Conservation (phyloP, 208 protist species). For the Wallacemonas rigidus region DNA sequence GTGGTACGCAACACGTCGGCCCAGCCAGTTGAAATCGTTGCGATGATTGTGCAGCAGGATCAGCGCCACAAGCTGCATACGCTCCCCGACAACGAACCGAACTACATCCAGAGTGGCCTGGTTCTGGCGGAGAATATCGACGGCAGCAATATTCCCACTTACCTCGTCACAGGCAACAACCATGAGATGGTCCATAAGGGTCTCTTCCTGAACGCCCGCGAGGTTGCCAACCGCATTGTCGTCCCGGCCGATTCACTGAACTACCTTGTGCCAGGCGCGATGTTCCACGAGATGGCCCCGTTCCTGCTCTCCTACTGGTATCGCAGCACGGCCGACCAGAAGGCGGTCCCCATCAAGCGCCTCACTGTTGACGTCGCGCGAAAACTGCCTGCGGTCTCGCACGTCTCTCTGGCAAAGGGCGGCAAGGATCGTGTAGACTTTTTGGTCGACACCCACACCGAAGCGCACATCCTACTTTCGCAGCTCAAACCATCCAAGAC, state of each 20-base stretch:
- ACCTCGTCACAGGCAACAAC: slow-evolving; percentile 82
- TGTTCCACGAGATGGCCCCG: slow-evolving; percentile 66
- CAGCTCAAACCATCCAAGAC: slow-evolving; percentile 50
- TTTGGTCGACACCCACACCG: slow-evolving; percentile 57
- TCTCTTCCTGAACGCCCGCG: slow-evolving; percentile 64
- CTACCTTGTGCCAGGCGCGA: slow-evolving; percentile 76
- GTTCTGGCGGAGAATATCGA: slow-evolving; percentile 51
- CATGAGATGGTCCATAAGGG: slow-evolving; percentile 66
- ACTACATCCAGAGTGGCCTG: slow-evolving; percentile 68
- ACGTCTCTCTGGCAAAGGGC: slow-evolving; percentile 42
- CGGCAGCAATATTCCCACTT: slow-evolving; percentile 48
- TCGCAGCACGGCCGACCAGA: slow-evolving; percentile 31
- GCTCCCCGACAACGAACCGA: slow-evolving; percentile 43
- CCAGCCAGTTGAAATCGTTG: slow-evolving; percentile 46
- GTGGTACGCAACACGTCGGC: slow-evolving; percentile 37
- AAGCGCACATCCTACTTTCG: slow-evolving; percentile 69
- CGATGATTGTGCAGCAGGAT: slow-evolving; percentile 75
- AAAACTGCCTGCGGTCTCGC: slow-evolving; percentile 58
- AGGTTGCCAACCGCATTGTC: slow-evolving; percentile 56
- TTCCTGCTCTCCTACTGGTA: slow-evolving; percentile 84
- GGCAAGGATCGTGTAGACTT: slow-evolving; percentile 76
- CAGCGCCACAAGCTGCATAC: slow-evolving; percentile 71
- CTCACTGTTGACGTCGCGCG: slow-evolving; percentile 53
- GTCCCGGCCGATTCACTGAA: slow-evolving; percentile 59
- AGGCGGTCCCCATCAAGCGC: slow-evolving; percentile 37